Base-by-base conservation (phyloP, 2,329 filamentous ascomycete species). In the Aspergillus sergii region DNA sequence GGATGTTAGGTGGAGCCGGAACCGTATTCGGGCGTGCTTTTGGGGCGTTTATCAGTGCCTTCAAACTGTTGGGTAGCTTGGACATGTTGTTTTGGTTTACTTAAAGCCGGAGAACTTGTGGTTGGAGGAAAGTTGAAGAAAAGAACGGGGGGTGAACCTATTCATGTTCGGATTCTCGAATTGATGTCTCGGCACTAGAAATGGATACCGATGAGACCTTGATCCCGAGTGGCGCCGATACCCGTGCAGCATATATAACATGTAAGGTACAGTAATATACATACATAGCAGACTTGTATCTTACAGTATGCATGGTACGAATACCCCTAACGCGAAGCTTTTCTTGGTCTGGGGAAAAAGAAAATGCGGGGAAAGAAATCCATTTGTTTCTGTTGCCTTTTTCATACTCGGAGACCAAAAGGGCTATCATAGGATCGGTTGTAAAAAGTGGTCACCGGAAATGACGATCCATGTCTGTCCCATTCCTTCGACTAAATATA, bases 21-120 rank as follows among this genome's bases (percentile, higher is more conserved):
- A 88, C 83, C 2, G 88, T 88, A 57, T 88, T 86, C 0, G 91
- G 88, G 1, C 85, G 83, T 50, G 91, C 87, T 70, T 88, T 86
- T 4, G 89, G 84, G 63, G 89, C 86, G 71, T 90, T 90, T 79
- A 94, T 89, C 66, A 94, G 86, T 54, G 87, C 84, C 79, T 93
- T 94, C 69, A 94, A 83, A 57, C 86, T 80, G 1, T 86, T 82
- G 1, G 90, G 91, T 23, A 94, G 84, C 76, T 91, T 93, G 8
- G 90, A 88, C 90, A 92, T 93, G 19, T 45, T 60, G n/a, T 10
- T 32, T 28, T 53, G 30, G 12, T 32, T 16, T 14, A 41, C 16
- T n/a, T 7, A n/a, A 41, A 41, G 7, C 16, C 39, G 39, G 39
- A n/a, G 39, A n/a, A 41, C 16, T 19, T n/a, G 16, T 41, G 39